Evolutionary conservation across 331 rosid species (phyloP).

Genomic region (Quercus phellos): DNA sequence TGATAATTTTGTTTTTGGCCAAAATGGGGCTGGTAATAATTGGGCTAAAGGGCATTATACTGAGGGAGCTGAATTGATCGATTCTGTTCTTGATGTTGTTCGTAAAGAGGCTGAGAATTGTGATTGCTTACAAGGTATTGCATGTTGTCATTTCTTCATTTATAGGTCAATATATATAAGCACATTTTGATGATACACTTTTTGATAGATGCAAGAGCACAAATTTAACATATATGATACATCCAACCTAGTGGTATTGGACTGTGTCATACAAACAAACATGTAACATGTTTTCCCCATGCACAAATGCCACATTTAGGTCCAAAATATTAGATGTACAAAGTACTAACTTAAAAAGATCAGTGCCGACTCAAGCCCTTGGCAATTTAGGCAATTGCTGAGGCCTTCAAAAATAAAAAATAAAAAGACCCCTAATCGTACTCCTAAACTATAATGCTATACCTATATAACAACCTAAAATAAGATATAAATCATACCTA

Average conservation of each 20-base stretch:
- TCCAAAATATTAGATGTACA: too few relatives aligned
- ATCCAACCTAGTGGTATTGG: neutral
- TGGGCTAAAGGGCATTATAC: constrained; percentile 96
- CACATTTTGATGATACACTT: neutral
- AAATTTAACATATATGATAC: too few relatives aligned
- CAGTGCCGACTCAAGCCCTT: too few relatives aligned
- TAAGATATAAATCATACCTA: too few relatives aligned
- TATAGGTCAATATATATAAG: neutral
- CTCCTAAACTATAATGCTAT: too few relatives aligned
- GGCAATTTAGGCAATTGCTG: too few relatives aligned
- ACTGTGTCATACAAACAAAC: neutral
- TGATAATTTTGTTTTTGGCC: constrained; percentile 88
- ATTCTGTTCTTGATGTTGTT: constrained; percentile 88
- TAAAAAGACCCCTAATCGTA: too few relatives aligned
- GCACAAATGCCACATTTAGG: too few relatives aligned
- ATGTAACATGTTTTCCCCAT: neutral
- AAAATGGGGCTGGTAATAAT: constrained; percentile 87
- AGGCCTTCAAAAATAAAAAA: too few relatives aligned
- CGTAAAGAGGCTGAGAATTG: constrained; percentile 89
- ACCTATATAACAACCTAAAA: too few relatives aligned
- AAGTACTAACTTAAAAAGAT: too few relatives aligned
- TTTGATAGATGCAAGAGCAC: neutral
- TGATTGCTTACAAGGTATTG: constrained; percentile 80
- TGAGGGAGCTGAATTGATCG: constrained; percentile 84
- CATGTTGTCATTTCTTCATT: neutral